Base-by-base conservation (phyloP, 371 early-diverging fungal genomes). In the Mortierella sp. region DNA sequence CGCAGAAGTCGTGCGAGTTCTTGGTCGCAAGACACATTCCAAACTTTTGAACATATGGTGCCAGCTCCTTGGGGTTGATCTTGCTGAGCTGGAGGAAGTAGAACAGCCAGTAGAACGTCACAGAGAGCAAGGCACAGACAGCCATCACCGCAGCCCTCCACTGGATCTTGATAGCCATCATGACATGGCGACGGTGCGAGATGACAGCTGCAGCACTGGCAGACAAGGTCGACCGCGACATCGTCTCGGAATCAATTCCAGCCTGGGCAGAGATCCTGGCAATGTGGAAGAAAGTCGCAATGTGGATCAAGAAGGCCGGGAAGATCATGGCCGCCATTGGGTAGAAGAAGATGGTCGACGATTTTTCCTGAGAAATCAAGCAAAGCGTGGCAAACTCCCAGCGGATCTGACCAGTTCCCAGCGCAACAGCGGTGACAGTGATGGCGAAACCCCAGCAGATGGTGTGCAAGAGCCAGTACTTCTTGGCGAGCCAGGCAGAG, bases 81-180 rank as follows among this genome's bases (percentile, higher is more conserved):
- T 85, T 86, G 43, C 71, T 69, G 19, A 90, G 75, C 74, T 91
- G 90, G 16, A 89, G 85, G 74, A 89, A 86, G 48, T 91, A 90
- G 79, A 90, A 90, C 64, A 89, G 45, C 89, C 88, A 89, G 66
- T 89, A 89, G 65, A 88, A 88, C 2, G 88, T 69, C 31, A 89
- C 88, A 7, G 87, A 85, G 26, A 77, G 72, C 64, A 88, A 71
- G 9, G 90, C 85, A 19, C 87, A 79, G 63, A 89, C 48, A 11
- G 91, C 93, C 26, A 92, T 76, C 39, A 91, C 45, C 14, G 91
- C 79, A 5, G 93, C 90, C 66, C 93, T 86, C 93, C 93, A 92
- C 73, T 92, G 92, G 40, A 92, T 87, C 53, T 87, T 87, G 65
- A 91, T 88, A 29, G 90, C 89, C 34, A 84, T 85, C 52, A 91